Conservation (phyloP, 495 filamentous ascomycete genomes). For the Aspergillus indologenus region DNA sequence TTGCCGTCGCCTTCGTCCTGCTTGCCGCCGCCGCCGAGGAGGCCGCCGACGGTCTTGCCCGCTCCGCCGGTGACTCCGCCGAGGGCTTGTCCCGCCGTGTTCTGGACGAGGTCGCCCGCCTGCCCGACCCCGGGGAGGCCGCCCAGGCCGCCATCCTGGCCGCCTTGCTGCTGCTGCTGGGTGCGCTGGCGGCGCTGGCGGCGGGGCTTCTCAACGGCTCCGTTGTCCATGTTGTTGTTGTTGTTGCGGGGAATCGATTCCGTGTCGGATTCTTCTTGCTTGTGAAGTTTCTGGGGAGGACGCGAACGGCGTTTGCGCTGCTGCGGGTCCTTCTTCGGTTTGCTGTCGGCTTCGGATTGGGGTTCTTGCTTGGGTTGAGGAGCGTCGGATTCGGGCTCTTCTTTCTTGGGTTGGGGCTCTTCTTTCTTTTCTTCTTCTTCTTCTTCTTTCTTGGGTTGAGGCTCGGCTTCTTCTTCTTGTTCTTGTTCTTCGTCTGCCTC, state of each 20-base stretch:
- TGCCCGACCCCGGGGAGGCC: constrained; percentile 58
- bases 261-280: constrained; percentile 32
- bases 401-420: constrained; percentile 19
- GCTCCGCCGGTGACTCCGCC: constrained; percentile 54
- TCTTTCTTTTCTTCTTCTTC: constrained; percentile 17
- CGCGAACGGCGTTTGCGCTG: constrained; percentile 7
- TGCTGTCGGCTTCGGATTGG: constrained; percentile 15
- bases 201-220: constrained; percentile 17
- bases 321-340: constrained; percentile 24
- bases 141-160: constrained; percentile 44
- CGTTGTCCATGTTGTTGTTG: constrained; percentile 39
- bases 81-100: constrained; percentile 62
- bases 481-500: constrained; percentile 20
- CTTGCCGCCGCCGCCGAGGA: constrained; percentile 37
- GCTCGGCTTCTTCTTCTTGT: constrained; percentile 16
- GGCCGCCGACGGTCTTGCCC: constrained; percentile 55
- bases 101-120: constrained; percentile 54
- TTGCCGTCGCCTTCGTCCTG: constrained; percentile 43
- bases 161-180: constrained; percentile 28
- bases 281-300: constrained; percentile 18
- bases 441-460: constrained; percentile 18
- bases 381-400: constrained; percentile 17
- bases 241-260: constrained; percentile 27
- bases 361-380: constrained; percentile 22
- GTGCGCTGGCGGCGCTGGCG: constrained; percentile 38